phyloP scores from a whole-genome alignment of 768 basidiomycete species.

The Gautieria morchelliformis region DNA sequence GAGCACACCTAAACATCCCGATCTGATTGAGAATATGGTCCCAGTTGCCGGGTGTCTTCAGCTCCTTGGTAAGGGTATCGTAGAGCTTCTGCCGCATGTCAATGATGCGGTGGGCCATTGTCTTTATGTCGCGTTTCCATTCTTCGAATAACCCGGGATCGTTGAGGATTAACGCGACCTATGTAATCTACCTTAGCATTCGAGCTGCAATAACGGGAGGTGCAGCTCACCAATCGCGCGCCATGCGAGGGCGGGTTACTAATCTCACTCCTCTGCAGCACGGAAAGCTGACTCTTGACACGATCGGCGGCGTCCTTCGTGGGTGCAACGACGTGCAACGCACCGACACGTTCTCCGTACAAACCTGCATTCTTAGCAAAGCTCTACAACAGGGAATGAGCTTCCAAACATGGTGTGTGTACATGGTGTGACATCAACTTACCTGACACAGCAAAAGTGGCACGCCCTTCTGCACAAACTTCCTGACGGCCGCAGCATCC shows the following conservation, averaged over 20 bases:
- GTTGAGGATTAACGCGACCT: slow-evolving; percentile 80
- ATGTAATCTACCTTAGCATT: neutral
- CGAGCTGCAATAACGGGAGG: too few species aligned
- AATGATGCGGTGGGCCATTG: slow-evolving; percentile 92
- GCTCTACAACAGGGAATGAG: slow-evolving; percentile 42
- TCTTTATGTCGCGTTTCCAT: slow-evolving; percentile 85
- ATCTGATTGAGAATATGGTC: slow-evolving; percentile 94
- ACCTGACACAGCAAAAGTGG: slow-evolving; percentile 86
- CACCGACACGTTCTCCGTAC: slow-evolving; percentile 91
- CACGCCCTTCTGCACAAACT: slow-evolving; percentile 70
- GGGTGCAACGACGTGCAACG: slow-evolving; percentile 73
- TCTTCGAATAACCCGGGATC: slow-evolving; percentile 63
- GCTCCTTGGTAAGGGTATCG: slow-evolving; percentile 60
- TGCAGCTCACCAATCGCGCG: slow-evolving; percentile 62
- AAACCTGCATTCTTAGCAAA: slow-evolving; percentile 97
- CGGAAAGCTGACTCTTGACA: slow-evolving; percentile 82
- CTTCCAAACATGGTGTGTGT: neutral
- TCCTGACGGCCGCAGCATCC: slow-evolving; percentile 80
- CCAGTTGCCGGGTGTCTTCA: slow-evolving; percentile 90
- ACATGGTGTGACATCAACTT: slow-evolving; percentile 14
- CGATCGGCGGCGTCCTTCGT: slow-evolving; percentile 56
- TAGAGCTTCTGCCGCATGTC: slow-evolving; percentile 78
- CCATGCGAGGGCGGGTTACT: slow-evolving; percentile 91
- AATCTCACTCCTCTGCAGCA: slow-evolving; percentile 89
- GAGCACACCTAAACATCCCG: slow-evolving; percentile 86